These are phyloP conservation scores for Taiozyma sp. DNA, from an alignment of 1,139 yeast genomes.

Conservation along the genomic window DNA sequence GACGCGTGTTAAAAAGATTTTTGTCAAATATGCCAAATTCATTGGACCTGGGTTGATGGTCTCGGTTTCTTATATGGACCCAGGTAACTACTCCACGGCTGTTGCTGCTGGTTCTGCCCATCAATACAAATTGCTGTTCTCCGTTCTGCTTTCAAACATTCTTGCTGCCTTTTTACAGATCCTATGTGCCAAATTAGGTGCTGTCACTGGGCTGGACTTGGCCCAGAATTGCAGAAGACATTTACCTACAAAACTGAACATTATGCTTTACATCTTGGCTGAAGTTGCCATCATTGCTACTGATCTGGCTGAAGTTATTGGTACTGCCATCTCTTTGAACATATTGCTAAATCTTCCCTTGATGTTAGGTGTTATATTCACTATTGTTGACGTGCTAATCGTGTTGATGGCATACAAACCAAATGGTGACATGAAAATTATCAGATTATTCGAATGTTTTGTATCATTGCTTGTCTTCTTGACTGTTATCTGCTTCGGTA, in stretches of 20 bases:
- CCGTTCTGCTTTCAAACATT: slow-evolving; percentile 58
- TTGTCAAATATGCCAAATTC: slow-evolving; percentile 47
- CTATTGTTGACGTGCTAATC: slow-evolving; percentile 67
- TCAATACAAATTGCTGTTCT: slow-evolving; percentile 56
- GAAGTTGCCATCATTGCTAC: slow-evolving; percentile 77
- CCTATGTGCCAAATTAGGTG: slow-evolving; percentile 68
- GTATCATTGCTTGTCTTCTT: slow-evolving; percentile 57
- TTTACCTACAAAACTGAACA: slow-evolving; percentile 50
- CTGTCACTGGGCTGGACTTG: slow-evolving; percentile 71
- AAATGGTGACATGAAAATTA: slow-evolving; percentile 61
- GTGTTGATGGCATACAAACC: slow-evolving; percentile 66
- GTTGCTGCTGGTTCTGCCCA: slow-evolving; percentile 76
- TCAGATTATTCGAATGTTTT: slow-evolving; percentile 60
- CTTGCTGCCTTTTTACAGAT: slow-evolving; percentile 71
- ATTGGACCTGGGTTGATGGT: slow-evolving; percentile 81
- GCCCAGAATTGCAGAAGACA: slow-evolving; percentile 72
- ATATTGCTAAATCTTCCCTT: slow-evolving; percentile 64
- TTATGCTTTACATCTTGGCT: slow-evolving; percentile 55
- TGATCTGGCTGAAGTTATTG: slow-evolving; percentile 78
- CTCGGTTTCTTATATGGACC: slow-evolving; percentile 76
- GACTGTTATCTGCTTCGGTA: slow-evolving; percentile 60
- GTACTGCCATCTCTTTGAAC: slow-evolving; percentile 71
- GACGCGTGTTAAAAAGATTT: slow-evolving; percentile 11
- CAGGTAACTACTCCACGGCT: slow-evolving; percentile 77
- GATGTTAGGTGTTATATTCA: slow-evolving; percentile 58